Evolutionary conservation across 2,329 filamentous ascomycete species (phyloP).

Genomic region (Colletotrichum sp.): DNA sequence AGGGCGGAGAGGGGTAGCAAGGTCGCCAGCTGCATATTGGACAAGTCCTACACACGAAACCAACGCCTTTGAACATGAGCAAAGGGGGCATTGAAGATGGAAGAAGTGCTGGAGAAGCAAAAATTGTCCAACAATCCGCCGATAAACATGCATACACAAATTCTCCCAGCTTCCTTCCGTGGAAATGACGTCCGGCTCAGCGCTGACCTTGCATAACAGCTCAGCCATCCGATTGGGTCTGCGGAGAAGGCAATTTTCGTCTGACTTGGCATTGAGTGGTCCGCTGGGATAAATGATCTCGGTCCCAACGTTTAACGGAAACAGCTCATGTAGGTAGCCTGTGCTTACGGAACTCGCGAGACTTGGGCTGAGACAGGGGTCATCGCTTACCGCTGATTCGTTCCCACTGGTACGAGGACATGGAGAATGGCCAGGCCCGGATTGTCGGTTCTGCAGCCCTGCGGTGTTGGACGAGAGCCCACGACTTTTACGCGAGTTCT

Average conservation of each 20-base stretch:
- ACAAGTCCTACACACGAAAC: background rate
- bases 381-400: background rate
- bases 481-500: background rate
- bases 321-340: background rate
- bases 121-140: background rate
- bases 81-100: background rate
- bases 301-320: background rate
- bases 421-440: background rate
- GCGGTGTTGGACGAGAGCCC: background rate
- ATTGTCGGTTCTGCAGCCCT: background rate
- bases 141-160: background rate
- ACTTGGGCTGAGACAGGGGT: background rate
- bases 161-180: background rate
- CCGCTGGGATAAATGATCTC: background rate
- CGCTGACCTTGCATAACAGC: background rate
- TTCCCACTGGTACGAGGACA: background rate
- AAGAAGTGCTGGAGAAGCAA: background rate
- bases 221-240: background rate
- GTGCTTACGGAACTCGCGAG: background rate
- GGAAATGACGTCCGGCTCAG: background rate
- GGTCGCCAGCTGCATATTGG: background rate
- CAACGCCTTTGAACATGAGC: background rate
- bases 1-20: background rate
- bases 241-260: background rate
- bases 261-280: background rate